Conservation (phyloP, 805 yeast genomes). For the Komagataella phaffii region DNA sequence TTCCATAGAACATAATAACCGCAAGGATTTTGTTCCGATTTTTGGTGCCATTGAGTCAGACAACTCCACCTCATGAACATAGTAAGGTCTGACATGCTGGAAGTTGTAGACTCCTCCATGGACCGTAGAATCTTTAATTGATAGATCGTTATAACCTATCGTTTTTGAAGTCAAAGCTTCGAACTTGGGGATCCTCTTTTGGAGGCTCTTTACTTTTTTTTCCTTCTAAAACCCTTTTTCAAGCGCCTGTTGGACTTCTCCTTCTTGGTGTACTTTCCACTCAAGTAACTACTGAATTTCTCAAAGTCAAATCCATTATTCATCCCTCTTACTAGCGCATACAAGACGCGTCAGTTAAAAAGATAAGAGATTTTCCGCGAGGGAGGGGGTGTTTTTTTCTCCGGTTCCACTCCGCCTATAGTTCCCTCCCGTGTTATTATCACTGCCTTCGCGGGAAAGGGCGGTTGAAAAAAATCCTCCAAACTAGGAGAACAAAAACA, state of each 20-base stretch:
- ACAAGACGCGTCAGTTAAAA: neutral
- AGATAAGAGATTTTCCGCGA: neutral
- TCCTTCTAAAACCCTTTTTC: neutral
- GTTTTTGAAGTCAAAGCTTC: neutral
- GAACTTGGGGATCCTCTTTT: neutral
- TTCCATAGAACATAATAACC: conserved; percentile 10
- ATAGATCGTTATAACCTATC: neutral
- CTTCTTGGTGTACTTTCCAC: neutral
- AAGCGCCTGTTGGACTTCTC: neutral
- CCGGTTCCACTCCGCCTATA: neutral
- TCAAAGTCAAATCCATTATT: neutral
- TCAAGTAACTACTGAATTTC: neutral
- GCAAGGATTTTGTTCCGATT: conserved; percentile 8
- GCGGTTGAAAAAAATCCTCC: neutral
- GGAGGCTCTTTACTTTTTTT: neutral
- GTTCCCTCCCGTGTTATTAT: neutral
- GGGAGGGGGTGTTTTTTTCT: neutral
- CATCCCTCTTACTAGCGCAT: neutral
- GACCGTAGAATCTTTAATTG: conserved; percentile 4
- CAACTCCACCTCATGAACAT: neutral
- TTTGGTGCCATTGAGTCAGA: neutral
- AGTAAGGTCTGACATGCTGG: conserved; percentile 4
- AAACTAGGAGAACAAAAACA: neutral
- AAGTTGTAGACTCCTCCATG: conserved; percentile 5
- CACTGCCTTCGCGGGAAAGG: neutral